Base-by-base conservation (phyloP, 176 grass and related monocot genomes). In the Pontederia crassipes region DNA sequence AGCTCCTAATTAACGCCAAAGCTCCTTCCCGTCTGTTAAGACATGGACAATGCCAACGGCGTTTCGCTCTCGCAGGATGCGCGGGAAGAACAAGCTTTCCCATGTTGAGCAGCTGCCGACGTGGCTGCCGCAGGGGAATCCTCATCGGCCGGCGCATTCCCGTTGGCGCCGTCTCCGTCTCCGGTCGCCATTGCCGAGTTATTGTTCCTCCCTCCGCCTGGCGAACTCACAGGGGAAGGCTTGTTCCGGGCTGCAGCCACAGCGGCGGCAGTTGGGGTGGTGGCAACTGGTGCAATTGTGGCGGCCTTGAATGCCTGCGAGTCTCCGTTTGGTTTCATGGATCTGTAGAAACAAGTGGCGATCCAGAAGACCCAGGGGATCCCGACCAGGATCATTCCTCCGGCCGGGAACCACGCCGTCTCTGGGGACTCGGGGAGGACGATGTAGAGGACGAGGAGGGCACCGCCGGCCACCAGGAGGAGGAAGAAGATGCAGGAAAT, bases 321-420 rank as follows among this genome's bases (percentile, higher is more conserved):
- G 18, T 9, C 24, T 12, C n/a, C 45, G n/a, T 49, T 49, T 16
- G 26, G 7, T 10, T 17, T 49, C 56, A 35, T 48, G 60, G 78
- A 82, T 7, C 85, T 64, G 73, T 88, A 88, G 11, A n/a, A 4
- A 76, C 65, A 74, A 2, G 72, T 89, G 61, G 13, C 48, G 63
- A 79, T 12, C 86, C 86, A 89, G 78, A 89, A 89, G 52, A 65
- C 67, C 86, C 86, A 89, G 0, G 86, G 81, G 4, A 85, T 60
- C 48, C 57, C 67, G 48, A 89, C 78, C 66, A 89, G 66, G 18
- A 59, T 58, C 48, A 84, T 28, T 10, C 86, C 86, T 40, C 66
- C 78, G 53, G 59, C 18, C 20, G 78, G 62, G 68, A 89, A 70
- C 81, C 74, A 89, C 1, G 4, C 54, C 18, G 86, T 82, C 53